phyloP scores from a whole-genome alignment of 1,139 yeast species.

The Entelexis paramagnoliae region DNA sequence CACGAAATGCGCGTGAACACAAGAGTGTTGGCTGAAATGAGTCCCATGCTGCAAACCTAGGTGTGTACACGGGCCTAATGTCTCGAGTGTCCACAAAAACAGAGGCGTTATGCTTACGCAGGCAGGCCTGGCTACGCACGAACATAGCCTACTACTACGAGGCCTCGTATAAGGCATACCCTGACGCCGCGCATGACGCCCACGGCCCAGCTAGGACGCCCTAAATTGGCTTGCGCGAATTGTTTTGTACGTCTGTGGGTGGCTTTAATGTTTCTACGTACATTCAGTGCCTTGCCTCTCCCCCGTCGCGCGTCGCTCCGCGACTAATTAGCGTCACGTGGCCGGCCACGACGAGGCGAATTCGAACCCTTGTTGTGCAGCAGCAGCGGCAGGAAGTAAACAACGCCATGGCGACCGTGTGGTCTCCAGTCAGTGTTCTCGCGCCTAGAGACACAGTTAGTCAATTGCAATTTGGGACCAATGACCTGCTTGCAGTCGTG shows the following conservation, averaged over 20 bases:
- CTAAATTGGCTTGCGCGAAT: too few species aligned
- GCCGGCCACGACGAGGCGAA: too few species aligned
- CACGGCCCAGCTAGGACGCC: too few species aligned
- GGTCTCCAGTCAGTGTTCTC: constrained; percentile 2
- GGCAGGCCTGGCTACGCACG: background rate
- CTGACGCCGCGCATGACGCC: too few species aligned
- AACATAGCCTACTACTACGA: too few species aligned
- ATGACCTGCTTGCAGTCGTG: background rate
- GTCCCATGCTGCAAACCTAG: background rate
- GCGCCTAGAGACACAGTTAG: constrained; percentile 5
- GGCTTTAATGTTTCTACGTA: too few species aligned
- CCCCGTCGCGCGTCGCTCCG: too few species aligned
- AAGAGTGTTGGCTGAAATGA: constrained; percentile 13
- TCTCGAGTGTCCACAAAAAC: background rate
- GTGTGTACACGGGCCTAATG: background rate
- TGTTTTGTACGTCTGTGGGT: too few species aligned
- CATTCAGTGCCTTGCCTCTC: too few species aligned
- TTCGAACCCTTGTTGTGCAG: too few species aligned
- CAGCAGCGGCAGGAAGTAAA: too few species aligned
- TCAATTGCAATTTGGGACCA: background rate
- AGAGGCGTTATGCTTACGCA: background rate
- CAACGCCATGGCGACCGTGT: constrained; percentile 5
- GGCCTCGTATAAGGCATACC: too few species aligned
- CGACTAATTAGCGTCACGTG: background rate
- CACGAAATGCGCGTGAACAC: constrained; percentile 14